A percentile compares a stretch with the other conserved stretches of the same genome.
phyloP scores from a whole-genome alignment of 306 rosid genomes.

The Senna tora region DNA sequence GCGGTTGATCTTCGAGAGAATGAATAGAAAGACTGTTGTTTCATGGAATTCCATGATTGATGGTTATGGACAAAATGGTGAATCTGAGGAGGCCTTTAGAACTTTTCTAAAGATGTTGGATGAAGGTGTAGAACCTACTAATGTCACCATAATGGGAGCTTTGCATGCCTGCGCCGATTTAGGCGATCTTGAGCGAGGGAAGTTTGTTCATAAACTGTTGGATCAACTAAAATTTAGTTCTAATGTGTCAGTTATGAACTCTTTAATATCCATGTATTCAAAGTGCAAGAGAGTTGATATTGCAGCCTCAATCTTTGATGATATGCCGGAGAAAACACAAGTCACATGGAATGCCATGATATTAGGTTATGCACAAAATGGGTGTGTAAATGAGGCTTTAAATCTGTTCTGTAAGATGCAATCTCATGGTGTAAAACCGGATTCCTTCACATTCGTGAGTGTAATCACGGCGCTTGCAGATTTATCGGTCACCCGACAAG shows the following conservation, averaged over 20 bases:
- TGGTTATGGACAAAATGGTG: slow-evolving; percentile 73
- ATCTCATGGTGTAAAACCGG: slow-evolving; percentile 60
- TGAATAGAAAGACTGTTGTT: slow-evolving; percentile 69
- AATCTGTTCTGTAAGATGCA: slow-evolving; percentile 69
- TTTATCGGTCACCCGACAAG: slow-evolving; percentile 77
- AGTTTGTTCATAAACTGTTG: slow-evolving; percentile 57
- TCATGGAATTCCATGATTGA: slow-evolving; percentile 91
- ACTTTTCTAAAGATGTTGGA: slow-evolving; percentile 69
- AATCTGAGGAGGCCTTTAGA: slow-evolving; percentile 65
- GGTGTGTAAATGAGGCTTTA: slow-evolving; percentile 63
- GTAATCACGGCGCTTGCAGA: slow-evolving; percentile 83
- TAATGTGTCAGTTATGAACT: slow-evolving; percentile 72
- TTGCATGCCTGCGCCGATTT: slow-evolving; percentile 84
- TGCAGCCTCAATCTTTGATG: slow-evolving; percentile 64
- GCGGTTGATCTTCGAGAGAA: slow-evolving; percentile 59
- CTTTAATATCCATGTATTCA: slow-evolving; percentile 92
- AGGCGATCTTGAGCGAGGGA: slow-evolving; percentile 72
- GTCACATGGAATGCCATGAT: slow-evolving; percentile 97
- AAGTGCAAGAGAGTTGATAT: slow-evolving; percentile 79
- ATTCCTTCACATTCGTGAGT: slow-evolving; percentile 86
- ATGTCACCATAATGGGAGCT: slow-evolving; percentile 76
- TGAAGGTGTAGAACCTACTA: slow-evolving; percentile 67
- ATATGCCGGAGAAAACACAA: slow-evolving; percentile 57
- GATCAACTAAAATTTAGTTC: slow-evolving; percentile 53
- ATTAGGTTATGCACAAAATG: slow-evolving; percentile 87